Evolutionary conservation across 306 rosid species (phyloP).

Genomic region (Prunus fruticosa): DNA sequence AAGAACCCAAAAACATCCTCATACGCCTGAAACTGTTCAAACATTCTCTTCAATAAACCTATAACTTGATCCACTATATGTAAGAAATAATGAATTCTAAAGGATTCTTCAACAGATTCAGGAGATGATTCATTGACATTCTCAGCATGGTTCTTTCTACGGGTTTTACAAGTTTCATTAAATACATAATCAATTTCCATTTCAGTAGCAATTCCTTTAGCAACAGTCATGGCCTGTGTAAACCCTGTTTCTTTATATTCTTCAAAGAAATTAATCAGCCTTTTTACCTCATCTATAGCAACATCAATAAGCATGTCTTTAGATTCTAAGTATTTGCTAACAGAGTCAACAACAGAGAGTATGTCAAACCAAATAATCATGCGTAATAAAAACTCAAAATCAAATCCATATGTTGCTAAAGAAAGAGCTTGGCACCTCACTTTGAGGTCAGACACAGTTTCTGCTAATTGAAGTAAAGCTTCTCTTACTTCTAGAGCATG

Average conservation of each 20-base stretch:
- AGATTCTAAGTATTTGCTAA: background rate
- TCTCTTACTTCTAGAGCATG: constrained; percentile 10
- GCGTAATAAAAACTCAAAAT: background rate
- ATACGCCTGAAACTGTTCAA: background rate
- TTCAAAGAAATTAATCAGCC: background rate
- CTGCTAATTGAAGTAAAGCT: constrained; percentile 2
- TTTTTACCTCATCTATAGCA: background rate
- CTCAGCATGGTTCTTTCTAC: background rate
- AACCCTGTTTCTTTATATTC: background rate
- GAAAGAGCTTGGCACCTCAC: background rate
- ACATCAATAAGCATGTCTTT: background rate
- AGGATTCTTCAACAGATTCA: background rate
- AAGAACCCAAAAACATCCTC: background rate
- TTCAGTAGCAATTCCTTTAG: background rate
- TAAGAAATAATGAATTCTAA: constrained; percentile 2
- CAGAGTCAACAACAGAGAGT: background rate
- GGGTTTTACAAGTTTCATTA: background rate
- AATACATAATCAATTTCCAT: constrained; percentile 2
- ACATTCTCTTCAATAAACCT: background rate
- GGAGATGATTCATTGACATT: background rate
- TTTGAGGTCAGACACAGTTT: background rate
- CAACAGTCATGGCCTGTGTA: background rate
- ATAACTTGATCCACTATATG: background rate
- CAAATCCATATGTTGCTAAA: background rate
- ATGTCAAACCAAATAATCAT: constrained; percentile 4